Evolutionary conservation across 805 yeast species (phyloP).

Genomic region (Ogataea trehalophila): DNA sequence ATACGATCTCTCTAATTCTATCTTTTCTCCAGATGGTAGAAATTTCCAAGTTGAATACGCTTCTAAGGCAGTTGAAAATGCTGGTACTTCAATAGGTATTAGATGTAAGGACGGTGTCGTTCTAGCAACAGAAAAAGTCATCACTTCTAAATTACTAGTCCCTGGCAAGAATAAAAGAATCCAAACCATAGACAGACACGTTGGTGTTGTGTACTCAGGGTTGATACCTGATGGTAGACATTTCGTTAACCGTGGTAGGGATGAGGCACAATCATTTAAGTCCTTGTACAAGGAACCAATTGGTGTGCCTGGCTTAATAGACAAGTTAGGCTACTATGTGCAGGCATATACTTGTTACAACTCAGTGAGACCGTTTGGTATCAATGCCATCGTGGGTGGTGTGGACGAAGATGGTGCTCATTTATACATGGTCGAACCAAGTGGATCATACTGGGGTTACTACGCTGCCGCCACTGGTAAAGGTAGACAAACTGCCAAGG

Average conservation of each 20-base stretch:
- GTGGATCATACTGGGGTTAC: constrained; percentile 97
- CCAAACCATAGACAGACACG: constrained; percentile 88
- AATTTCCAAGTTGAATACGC: constrained; percentile 98
- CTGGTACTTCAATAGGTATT: constrained; percentile 92
- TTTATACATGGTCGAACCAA: constrained; percentile 94
- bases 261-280: constrained; percentile 79
- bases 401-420: constrained; percentile 82
- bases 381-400: constrained; percentile 90
- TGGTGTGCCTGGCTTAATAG: constrained; percentile 76
- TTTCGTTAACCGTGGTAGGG: constrained; percentile 86
- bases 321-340: constrained; percentile 83
- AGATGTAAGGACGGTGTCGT: constrained; percentile 91
- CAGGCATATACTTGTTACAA: constrained; percentile 95
- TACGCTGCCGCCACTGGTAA: constrained; percentile 97
- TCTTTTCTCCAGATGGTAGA: constrained; percentile 89
- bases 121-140: constrained; percentile 94
- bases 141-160: constrained; percentile 79
- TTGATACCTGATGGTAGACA: constrained; percentile 95
- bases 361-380: constrained; percentile 97
- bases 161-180: constrained; percentile 87
- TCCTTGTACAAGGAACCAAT: constrained; percentile 71
- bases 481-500: constrained; percentile 97
- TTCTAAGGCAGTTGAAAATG: constrained; percentile 94
- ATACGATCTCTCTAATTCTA: constrained; percentile 95
- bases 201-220: constrained; percentile 95